Percentiles rank a stretch among this genome's conserved stretches.
Conservation (phyloP, 2,329 filamentous ascomycete species). For the Stylonectria norvegica region DNA sequence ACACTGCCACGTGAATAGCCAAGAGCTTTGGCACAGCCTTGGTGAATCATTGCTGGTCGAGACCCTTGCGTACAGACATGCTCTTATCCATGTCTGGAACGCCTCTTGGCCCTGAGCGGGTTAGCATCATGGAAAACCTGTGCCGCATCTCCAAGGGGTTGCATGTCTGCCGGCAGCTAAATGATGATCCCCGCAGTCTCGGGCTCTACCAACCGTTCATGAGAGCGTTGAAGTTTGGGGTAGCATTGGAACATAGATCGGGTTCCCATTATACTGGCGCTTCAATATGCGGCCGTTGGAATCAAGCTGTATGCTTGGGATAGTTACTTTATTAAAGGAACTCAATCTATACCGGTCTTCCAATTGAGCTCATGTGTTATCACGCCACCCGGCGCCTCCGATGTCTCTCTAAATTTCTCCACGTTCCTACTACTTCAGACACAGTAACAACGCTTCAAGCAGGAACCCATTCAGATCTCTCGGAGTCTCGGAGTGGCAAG, state of each 20-base stretch:
- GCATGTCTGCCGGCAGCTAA: not conserved
- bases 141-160: slow-evolving; percentile 1
- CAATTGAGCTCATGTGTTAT: too few relatives aligned
- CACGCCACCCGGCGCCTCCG: not conserved
- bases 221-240: too few relatives aligned
- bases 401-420: not conserved
- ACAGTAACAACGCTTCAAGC: not conserved
- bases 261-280: not conserved
- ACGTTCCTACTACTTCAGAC: not conserved
- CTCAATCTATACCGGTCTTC: too few relatives aligned
- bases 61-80: not conserved
- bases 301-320: not conserved
- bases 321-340: not conserved
- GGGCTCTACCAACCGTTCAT: not conserved
- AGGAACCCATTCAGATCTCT: not conserved
- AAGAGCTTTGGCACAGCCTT: slow-evolving; percentile 1
- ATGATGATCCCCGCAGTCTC: not conserved
- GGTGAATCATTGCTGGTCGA: slow-evolving; percentile 9
- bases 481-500: too few relatives aligned
- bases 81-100: not conserved
- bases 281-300: not conserved
- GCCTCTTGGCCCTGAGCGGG: not conserved
- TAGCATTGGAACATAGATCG: too few relatives aligned
- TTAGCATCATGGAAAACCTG: slow-evolving; percentile 7
- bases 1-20: not conserved